Base-by-base conservation (phyloP, 176 grass and related monocot genomes). In the Aegilops sharonensis region DNA sequence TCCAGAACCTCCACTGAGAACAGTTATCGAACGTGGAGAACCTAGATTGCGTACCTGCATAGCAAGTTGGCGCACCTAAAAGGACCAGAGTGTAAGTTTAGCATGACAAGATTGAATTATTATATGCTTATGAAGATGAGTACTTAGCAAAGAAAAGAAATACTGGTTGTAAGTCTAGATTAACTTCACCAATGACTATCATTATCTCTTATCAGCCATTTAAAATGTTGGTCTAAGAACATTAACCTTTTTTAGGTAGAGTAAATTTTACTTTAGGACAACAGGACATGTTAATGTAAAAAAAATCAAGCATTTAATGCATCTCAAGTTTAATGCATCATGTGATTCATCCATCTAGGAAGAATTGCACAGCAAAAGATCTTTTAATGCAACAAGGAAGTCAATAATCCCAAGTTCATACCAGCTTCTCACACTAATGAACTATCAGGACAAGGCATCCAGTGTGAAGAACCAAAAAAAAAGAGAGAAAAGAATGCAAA, bases 1-100 rank as follows among this genome's bases (percentile, higher is more conserved):
- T 75, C 87, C 87, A 79, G 97, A 92, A 83, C 81, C 71, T 89
- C 90, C 94, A 88, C 40, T 90, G 25, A 96, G 52, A 91, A 99
- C 62, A 87, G 92, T 98, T 71, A 96, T 68, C 5, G 90, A 36
- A 42, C 90, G 94, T 69, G 88, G 62, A 56, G 83, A 81, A 83
- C 79, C 24, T 65, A 96, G 31, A 36, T 90, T 90, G 18, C 88
- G 84, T 66, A 99, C 80, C 72, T 99, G 92, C 92, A 93, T 85
- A 39, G 94, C 25, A 70, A 99, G 90, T 39, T 81, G 77, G 8
- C 87, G 90, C 50, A 98, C 88, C 96, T 98, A 85, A 48, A 63
- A 69, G 69, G 75, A 72, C 50, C 61, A 39, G 24, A 68, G 69
- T 72, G 47, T 63, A 83, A 20, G 47, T 80, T 72, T 86, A 50